Evolutionary conservation across 495 filamentous ascomycete genomes (phyloP).

Genomic region (Usnea hakonensis): DNA sequence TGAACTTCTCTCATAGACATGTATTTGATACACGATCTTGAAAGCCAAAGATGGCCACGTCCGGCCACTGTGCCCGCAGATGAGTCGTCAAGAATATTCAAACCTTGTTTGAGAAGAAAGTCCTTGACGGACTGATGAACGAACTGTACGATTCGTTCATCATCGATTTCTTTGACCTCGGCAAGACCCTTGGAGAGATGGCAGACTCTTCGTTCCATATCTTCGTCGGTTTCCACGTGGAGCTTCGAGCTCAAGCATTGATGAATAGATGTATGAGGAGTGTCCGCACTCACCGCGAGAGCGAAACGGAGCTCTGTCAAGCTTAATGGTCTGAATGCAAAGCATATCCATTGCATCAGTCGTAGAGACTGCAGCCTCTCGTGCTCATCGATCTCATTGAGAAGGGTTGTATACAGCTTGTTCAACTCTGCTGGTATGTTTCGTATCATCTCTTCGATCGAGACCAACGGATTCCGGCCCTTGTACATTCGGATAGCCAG

Average conservation of each 20-base stretch:
- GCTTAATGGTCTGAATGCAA: not conserved
- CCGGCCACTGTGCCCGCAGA: not conserved
- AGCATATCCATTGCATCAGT: not conserved
- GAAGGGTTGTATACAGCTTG: not conserved
- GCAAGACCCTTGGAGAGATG: not conserved
- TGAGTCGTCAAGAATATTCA: not conserved
- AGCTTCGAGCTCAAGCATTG: not conserved
- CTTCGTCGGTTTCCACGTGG: not conserved
- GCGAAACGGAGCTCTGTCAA: not conserved
- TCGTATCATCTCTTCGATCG: not conserved
- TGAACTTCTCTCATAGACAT: conserved; percentile 10
- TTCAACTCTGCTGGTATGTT: not conserved
- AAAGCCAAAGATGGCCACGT: conserved; percentile 9
- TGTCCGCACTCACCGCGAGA: not conserved
- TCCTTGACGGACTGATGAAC: not conserved
- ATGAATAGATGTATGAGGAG: not conserved
- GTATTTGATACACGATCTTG: conserved; percentile 16
- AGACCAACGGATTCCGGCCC: not conserved
- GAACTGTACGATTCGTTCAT: too few species aligned
- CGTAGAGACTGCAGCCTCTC: not conserved
- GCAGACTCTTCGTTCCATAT: not conserved
- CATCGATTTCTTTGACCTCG: not conserved
- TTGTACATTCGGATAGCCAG: not conserved
- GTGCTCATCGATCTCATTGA: not conserved
- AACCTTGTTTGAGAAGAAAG: not conserved